Percentiles rank a stretch among this genome's conserved stretches.
Evolutionary conservation across 352 stramenopile genomes (phyloP).

Genomic region (Pythium guiyangense): DNA sequence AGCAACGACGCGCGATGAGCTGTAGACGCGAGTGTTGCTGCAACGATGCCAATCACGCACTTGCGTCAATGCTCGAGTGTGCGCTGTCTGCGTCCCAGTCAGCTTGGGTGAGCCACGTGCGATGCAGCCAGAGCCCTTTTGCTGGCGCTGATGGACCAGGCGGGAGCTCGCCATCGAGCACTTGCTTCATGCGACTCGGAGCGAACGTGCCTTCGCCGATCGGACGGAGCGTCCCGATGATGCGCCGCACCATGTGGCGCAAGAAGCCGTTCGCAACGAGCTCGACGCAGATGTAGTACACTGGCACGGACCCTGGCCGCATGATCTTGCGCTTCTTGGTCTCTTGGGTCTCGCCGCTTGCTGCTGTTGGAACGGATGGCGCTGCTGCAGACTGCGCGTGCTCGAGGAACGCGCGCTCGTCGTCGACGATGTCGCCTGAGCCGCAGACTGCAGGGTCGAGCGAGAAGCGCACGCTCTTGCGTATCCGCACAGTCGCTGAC

Average conservation of each 20-base stretch:
- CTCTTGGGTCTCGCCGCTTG: slow-evolving; percentile 14
- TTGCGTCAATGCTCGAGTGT: slow-evolving; percentile 6
- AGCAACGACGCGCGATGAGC: slow-evolving; percentile 38
- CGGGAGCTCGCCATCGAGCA: slow-evolving; percentile 47
- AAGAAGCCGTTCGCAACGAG: slow-evolving; percentile 81
- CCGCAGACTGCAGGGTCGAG: slow-evolving; percentile 51
- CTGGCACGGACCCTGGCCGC: slow-evolving; percentile 8
- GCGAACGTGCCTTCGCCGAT: slow-evolving; percentile 72
- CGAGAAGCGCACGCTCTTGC: slow-evolving; percentile 68
- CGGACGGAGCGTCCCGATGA: slow-evolving; percentile 71
- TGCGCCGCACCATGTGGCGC: slow-evolving; percentile 85
- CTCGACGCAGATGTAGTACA: slow-evolving; percentile 84
- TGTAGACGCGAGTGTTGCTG: slow-evolving; percentile 20
- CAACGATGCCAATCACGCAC: no score
- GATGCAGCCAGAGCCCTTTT: slow-evolving; percentile 81
- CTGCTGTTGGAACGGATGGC: background rate
- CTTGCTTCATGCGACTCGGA: slow-evolving; percentile 53
- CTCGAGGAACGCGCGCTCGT: slow-evolving; percentile 14
- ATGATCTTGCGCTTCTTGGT: slow-evolving; percentile 39
- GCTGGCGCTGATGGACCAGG: slow-evolving; percentile 67
- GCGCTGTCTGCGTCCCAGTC: slow-evolving; percentile 57
- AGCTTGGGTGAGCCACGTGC: slow-evolving; percentile 76
- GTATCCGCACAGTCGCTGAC: slow-evolving; percentile 52
- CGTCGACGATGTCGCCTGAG: slow-evolving; percentile 47
- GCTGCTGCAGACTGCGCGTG: slow-evolving; percentile 4